Conservation (phyloP, 1,284 basidiomycete genomes). For the Trametes hirsuta region DNA sequence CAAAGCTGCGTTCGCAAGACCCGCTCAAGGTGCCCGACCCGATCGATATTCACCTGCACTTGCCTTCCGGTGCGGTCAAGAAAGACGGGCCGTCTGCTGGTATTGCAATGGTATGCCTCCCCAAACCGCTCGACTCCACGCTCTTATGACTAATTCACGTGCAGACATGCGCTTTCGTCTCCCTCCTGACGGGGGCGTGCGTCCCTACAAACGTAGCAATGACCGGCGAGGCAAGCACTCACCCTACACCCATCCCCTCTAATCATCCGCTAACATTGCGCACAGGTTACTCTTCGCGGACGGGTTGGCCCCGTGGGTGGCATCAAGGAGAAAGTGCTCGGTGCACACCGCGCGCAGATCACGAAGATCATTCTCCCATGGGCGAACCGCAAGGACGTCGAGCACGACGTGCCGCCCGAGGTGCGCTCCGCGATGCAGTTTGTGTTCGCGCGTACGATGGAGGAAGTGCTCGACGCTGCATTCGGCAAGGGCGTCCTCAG, state of each 20-base stretch:
- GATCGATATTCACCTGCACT: constrained; percentile 87
- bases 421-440: constrained; percentile 77
- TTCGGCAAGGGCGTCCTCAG: constrained; percentile 68
- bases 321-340: constrained; percentile 83
- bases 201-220: constrained; percentile 75
- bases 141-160: neutral
- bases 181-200: constrained; percentile 75
- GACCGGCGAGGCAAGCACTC: constrained; percentile 72
- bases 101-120: constrained; percentile 73
- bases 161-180: constrained; percentile 82
- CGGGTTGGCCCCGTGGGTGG: constrained; percentile 83
- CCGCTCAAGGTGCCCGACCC: constrained; percentile 70
- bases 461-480: constrained; percentile 80
- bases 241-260: neutral
- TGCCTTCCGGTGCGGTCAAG: constrained; percentile 86
- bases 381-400: constrained; percentile 84
- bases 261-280: neutral
- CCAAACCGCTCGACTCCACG: neutral
- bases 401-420: constrained; percentile 78
- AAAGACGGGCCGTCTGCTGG: constrained; percentile 93
- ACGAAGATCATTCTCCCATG: constrained; percentile 82
- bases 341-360: constrained; percentile 83
- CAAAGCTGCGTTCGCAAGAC: constrained; percentile 66
- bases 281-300: constrained; percentile 75
- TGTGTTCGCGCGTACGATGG: constrained; percentile 77